These are phyloP conservation scores for Sporobolomyces pararoseus DNA, from an alignment of 768 basidiomycete genomes.

Conservation along the genomic window DNA sequence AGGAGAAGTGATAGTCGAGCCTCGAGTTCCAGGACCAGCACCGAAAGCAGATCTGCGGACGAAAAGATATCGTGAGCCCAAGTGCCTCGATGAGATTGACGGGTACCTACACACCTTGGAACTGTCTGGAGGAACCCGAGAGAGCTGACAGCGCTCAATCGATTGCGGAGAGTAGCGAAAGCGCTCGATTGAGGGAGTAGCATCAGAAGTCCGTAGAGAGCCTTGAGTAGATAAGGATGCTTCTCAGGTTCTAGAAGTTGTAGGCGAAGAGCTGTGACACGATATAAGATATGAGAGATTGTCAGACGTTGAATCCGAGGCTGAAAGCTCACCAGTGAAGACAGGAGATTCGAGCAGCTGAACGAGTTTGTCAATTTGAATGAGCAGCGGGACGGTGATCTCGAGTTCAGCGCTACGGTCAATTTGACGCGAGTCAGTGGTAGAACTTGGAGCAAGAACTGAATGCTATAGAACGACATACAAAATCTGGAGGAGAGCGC, in stretches of 20 bases:
- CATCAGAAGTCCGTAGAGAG: conserved; percentile 95
- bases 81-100: too few relatives aligned
- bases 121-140: conserved; percentile 88
- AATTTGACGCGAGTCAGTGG: conserved; percentile 3
- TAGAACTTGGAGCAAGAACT: too few relatives aligned
- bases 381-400: conserved; percentile 86
- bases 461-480: too few relatives aligned
- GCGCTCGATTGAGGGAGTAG: conserved; percentile 93
- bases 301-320: too few relatives aligned
- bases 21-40: conserved; percentile 8
- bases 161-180: conserved; percentile 87
- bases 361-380: conserved; percentile 95
- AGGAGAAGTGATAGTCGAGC: conserved; percentile 41
- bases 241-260: conserved; percentile 94
- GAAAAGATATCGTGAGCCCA: too few relatives aligned
- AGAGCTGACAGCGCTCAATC: conserved; percentile 89
- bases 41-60: conserved; percentile 8
- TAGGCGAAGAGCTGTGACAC: conserved; percentile 60
- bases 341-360: conserved; percentile 97
- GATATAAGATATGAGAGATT: too few relatives aligned
- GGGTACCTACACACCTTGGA: conserved; percentile 54
- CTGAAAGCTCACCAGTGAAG: conserved; percentile 69
- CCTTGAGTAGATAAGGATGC: conserved; percentile 95
- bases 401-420: conserved; percentile 80
- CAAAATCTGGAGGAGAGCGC: conserved; percentile 93